These are phyloP conservation scores for Fusarium globosum DNA, from an alignment of 2,329 filamentous ascomycete genomes.

Conservation along the genomic window DNA sequence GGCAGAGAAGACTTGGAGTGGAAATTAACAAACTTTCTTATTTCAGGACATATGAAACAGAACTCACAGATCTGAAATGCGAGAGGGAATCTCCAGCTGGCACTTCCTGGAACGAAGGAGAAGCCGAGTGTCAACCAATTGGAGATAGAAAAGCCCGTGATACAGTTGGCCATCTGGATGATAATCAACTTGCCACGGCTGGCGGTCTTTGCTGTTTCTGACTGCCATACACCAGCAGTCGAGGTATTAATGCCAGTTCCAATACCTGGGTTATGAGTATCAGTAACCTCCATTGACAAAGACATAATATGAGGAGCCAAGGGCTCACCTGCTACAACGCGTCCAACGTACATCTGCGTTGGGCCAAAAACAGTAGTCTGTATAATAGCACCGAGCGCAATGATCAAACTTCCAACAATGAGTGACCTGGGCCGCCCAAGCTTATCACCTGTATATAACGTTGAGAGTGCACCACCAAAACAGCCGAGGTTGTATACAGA, in stretches of 20 bases:
- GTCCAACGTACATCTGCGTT: neutral
- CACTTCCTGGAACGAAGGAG: neutral
- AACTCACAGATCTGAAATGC: neutral
- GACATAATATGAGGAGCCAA: neutral
- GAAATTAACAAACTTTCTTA: neutral
- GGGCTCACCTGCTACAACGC: neutral
- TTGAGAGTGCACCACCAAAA: neutral
- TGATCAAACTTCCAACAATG: neutral
- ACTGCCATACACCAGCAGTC: neutral
- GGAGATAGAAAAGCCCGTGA: neutral
- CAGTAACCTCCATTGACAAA: neutral
- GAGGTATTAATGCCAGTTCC: neutral
- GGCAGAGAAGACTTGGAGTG: neutral
- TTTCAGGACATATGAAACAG: accelerated
- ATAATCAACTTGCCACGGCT: neutral
- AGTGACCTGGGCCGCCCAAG: neutral
- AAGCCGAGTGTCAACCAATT: neutral
- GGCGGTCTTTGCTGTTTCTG: neutral
- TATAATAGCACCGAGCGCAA: neutral
- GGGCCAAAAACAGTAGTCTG: neutral
- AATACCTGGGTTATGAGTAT: neutral
- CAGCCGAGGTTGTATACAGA: neutral
- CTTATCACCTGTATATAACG: neutral
- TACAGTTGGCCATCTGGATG: neutral
- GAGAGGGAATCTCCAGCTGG: neutral